A percentile compares a stretch with the other conserved stretches of the same genome.
These are phyloP conservation scores for Xylariaceae sp. DNA, from an alignment of 2,329 filamentous ascomycete species.

Conservation along the genomic window DNA sequence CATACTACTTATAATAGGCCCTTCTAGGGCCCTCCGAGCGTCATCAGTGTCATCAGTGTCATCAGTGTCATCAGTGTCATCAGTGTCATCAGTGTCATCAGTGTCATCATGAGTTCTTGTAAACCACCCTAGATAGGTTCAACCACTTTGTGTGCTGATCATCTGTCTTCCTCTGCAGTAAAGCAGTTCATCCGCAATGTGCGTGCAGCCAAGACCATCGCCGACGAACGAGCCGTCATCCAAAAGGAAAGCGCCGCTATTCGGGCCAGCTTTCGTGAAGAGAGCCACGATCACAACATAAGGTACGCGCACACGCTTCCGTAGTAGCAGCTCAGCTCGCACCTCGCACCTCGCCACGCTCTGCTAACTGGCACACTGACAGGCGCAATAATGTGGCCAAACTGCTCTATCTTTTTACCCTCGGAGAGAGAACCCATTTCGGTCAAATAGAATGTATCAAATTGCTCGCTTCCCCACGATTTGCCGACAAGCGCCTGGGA, in stretches of 20 bases:
- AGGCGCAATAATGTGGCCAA: constrained; percentile 99
- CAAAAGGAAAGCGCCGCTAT: constrained; percentile 99
- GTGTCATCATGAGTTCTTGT: constrained; percentile 41
- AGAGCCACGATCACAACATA: constrained; percentile 88
- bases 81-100: no score
- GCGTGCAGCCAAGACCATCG: constrained; percentile 96
- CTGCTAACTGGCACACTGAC: constrained; percentile 26
- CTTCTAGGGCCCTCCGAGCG: constrained; percentile 31
- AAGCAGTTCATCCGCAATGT: constrained; percentile 99
- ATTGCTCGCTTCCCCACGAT: constrained; percentile 91
- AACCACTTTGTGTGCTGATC: background rate
- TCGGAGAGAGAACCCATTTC: constrained; percentile 97
- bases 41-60: no score
- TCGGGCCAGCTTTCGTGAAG: constrained; percentile 94
- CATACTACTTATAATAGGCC: constrained; percentile 33
- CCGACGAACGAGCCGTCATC: constrained; percentile 96
- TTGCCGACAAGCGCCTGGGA: constrained; percentile 94
- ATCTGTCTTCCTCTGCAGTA: constrained; percentile 57
- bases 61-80: no score
- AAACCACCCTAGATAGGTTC: constrained; percentile 17
- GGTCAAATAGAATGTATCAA: constrained; percentile 99
- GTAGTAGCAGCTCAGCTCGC: no score
- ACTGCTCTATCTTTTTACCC: constrained; percentile 94
- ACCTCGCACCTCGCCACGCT: constrained; percentile 10
- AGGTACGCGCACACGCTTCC: constrained; percentile 60